A percentile compares a stretch with the other conserved stretches of the same genome.
Evolutionary conservation across 306 rosid species (phyloP).

Genomic region (Fragaria iinumae): DNA sequence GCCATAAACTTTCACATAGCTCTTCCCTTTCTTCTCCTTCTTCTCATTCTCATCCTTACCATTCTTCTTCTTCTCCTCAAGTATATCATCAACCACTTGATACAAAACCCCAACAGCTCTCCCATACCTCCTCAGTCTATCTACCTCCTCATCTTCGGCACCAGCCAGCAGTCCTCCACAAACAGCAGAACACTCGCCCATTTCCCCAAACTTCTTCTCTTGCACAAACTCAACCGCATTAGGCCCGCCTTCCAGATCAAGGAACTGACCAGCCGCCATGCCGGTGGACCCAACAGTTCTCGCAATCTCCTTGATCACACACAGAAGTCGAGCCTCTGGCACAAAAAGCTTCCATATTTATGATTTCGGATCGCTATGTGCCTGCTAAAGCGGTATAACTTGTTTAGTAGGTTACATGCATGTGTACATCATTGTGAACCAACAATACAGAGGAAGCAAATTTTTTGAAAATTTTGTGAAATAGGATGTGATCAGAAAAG

Average conservation of each 20-base stretch:
- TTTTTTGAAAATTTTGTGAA: too few species aligned
- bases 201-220: slow-evolving; percentile 93
- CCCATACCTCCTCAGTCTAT: slow-evolving; percentile 81
- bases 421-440: too few species aligned
- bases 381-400: too few species aligned
- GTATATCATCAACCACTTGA: slow-evolving; percentile 68
- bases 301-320: slow-evolving; percentile 83
- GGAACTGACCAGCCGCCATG: slow-evolving; percentile 97
- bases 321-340: slow-evolving; percentile 63
- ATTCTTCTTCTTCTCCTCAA: slow-evolving; percentile 42
- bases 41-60: slow-evolving; percentile 20
- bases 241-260: slow-evolving; percentile 78
- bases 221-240: slow-evolving; percentile 67
- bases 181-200: slow-evolving; percentile 90
- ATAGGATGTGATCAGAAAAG: too few species aligned
- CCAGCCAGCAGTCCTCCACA: slow-evolving; percentile 92
- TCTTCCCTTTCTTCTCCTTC: slow-evolving; percentile 52
- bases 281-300: slow-evolving; percentile 87
- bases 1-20: slow-evolving; percentile 66
- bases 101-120: slow-evolving; percentile 86
- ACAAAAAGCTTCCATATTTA: slow-evolving; percentile 42
- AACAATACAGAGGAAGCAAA: too few species aligned
- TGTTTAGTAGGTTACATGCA: too few species aligned
- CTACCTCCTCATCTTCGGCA: slow-evolving; percentile 69
- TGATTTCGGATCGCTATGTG: too few species aligned